phyloP scores from a whole-genome alignment of 1,284 basidiomycete species.

The Paramarasmius palmivorus region DNA sequence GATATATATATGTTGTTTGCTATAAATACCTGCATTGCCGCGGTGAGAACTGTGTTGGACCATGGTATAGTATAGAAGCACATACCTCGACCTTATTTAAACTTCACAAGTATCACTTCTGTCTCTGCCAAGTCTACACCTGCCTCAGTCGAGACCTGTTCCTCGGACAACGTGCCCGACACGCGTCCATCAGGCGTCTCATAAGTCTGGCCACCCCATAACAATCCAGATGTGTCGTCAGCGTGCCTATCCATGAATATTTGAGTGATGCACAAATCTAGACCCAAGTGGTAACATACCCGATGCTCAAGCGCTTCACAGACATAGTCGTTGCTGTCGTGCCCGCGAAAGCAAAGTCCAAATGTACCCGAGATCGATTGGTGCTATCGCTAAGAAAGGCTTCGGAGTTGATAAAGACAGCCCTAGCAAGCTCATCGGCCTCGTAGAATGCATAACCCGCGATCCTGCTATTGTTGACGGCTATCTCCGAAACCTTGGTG shows the following conservation, averaged over 20 bases:
- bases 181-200: slow-evolving; percentile 55
- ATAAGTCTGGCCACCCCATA: slow-evolving; percentile 66
- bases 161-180: slow-evolving; percentile 28
- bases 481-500: slow-evolving; percentile 52
- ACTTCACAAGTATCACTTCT: not conserved
- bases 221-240: slow-evolving; percentile 54
- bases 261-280: slow-evolving; percentile 2
- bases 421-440: slow-evolving; percentile 40
- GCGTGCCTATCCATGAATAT: slow-evolving; percentile 41
- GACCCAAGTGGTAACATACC: slow-evolving; percentile 29
- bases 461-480: slow-evolving; percentile 46
- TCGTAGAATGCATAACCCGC: slow-evolving; percentile 69
- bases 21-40: too few relatives aligned
- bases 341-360: slow-evolving; percentile 40
- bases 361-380: slow-evolving; percentile 39
- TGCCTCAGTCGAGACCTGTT: not conserved
- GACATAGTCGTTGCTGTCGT: slow-evolving; percentile 26
- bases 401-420: slow-evolving; percentile 57
- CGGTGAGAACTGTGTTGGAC: too few relatives aligned
- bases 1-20: too few relatives aligned
- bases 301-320: slow-evolving; percentile 47
- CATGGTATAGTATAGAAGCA: too few relatives aligned
- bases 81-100: not conserved
- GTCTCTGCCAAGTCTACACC: not conserved
- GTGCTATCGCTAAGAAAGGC: slow-evolving; percentile 46